phyloP scores from a whole-genome alignment of 116 monocot species.

The Papilionanthe hybrid region DNA sequence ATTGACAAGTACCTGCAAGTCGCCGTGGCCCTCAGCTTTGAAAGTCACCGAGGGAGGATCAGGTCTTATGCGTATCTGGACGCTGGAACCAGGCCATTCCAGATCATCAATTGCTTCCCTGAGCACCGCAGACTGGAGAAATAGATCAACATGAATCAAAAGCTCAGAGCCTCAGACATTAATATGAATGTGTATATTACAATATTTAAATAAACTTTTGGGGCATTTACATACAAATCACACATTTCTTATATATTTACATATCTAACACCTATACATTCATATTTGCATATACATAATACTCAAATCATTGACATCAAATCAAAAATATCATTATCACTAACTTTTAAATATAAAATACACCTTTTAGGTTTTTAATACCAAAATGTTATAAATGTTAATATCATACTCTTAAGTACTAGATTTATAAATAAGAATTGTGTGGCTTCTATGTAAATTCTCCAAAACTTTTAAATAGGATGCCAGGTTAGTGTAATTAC shows the following conservation, averaged over 20 bases:
- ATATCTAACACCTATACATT: too few relatives aligned
- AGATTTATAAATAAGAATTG: too few relatives aligned
- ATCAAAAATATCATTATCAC: too few relatives aligned
- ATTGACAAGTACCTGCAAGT: constrained; percentile 59
- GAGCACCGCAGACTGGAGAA: constrained; percentile 63
- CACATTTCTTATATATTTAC: too few relatives aligned
- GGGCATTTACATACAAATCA: too few relatives aligned
- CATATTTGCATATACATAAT: too few relatives aligned
- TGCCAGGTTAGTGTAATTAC: constrained; percentile 21
- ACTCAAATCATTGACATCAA: too few relatives aligned
- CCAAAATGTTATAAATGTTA: too few relatives aligned
- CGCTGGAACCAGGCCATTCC: constrained; percentile 91
- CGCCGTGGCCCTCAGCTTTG: constrained; percentile 92
- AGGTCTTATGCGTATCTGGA: constrained; percentile 72
- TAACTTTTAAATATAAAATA: too few relatives aligned
- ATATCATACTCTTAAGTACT: too few relatives aligned
- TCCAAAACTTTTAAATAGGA: background rate
- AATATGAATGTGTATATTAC: background rate
- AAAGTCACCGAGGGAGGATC: constrained; percentile 76
- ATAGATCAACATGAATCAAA: background rate
- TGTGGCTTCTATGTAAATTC: too few relatives aligned
- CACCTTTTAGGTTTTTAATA: too few relatives aligned
- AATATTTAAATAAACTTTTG: background rate
- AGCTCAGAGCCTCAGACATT: background rate
- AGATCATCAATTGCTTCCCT: constrained; percentile 98